phyloP scores from a whole-genome alignment of 352 stramenopile genomes.

The Globisporangium canariense region DNA sequence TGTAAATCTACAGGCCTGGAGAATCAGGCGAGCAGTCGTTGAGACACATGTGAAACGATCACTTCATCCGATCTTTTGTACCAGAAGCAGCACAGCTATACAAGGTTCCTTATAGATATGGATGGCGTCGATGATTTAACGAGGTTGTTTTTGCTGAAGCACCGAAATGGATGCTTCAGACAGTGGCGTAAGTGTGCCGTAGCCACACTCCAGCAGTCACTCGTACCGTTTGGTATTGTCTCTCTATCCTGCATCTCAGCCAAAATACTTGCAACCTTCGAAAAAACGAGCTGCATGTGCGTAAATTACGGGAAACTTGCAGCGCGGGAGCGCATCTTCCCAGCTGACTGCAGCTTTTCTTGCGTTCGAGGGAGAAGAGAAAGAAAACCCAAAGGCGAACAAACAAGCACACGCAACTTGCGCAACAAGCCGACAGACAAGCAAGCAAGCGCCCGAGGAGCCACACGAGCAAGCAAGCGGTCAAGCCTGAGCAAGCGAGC shows the following conservation, averaged over 20 bases:
- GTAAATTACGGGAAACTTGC: not conserved
- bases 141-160: not conserved
- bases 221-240: not conserved
- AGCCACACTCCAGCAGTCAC: not conserved
- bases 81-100: too few relatives aligned
- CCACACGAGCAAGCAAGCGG: not conserved
- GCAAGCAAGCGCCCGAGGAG: not conserved
- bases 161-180: not conserved
- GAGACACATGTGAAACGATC: too few relatives aligned
- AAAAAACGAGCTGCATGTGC: not conserved
- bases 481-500: not conserved
- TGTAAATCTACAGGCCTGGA: too few relatives aligned
- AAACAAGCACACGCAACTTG: not conserved
- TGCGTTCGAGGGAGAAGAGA: slow-evolving; percentile 6
- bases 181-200: not conserved
- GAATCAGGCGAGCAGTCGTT: too few relatives aligned
- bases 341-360: slow-evolving; percentile 7
- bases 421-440: too few relatives aligned
- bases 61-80: too few relatives aligned
- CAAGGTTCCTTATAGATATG: too few relatives aligned
- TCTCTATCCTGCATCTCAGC: not conserved
- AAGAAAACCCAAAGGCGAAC: not conserved
- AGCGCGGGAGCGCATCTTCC: not conserved
- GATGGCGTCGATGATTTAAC: too few relatives aligned
- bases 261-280: not conserved